Percentiles rank a stretch among this genome's conserved stretches.
Evolutionary conservation across 2,329 filamentous ascomycete species (phyloP).

Genomic region (Penicillium fuscoglaucum): DNA sequence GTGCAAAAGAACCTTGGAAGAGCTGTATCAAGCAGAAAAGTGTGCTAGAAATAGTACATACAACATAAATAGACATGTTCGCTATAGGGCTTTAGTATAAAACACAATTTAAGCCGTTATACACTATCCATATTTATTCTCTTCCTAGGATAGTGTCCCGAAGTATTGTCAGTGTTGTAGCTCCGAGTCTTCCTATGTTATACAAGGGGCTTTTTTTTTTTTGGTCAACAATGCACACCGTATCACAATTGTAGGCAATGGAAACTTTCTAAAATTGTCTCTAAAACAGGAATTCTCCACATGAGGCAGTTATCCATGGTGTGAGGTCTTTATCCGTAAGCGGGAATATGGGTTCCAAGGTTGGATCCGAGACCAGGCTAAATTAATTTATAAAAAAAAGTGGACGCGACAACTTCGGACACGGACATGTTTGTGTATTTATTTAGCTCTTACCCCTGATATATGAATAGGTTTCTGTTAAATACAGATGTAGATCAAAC

Average conservation of each 20-base stretch:
- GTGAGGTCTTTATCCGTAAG: neutral
- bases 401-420: constrained; percentile 4
- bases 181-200: constrained; percentile 7
- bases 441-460: constrained; percentile 13
- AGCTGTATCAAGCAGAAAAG: neutral
- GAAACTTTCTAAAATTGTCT: constrained; percentile 10
- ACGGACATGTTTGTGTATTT: neutral
- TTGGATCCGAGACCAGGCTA: constrained; percentile 21
- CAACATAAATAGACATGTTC: neutral
- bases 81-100: neutral
- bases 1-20: neutral
- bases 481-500: neutral
- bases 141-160: neutral
- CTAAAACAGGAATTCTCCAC: constrained; percentile 16
- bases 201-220: neutral
- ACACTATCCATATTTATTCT: neutral
- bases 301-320: constrained; percentile 4
- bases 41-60: neutral
- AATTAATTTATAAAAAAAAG: constrained; percentile 19
- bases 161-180: neutral
- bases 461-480: neutral
- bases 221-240: constrained; percentile 2
- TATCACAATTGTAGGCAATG: constrained; percentile 8
- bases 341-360: constrained; percentile 2
- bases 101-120: neutral